Evolutionary conservation across 768 basidiomycete species (phyloP).

Genomic region (Pilatotrama ljubarskyi): DNA sequence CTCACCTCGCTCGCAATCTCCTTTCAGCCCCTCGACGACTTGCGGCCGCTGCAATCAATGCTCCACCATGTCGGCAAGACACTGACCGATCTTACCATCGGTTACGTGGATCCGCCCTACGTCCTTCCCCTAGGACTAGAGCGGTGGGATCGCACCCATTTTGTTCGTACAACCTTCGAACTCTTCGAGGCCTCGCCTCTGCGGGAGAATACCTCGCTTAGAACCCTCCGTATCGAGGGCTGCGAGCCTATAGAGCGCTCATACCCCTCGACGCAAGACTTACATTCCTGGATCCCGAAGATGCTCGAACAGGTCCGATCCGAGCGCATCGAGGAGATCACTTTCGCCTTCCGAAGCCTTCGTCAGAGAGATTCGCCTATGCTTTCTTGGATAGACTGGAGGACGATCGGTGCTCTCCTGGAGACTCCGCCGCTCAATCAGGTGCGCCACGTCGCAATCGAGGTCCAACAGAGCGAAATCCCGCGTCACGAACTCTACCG

Average conservation of each 20-base stretch:
- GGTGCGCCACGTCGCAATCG: not conserved
- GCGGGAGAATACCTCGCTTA: not conserved
- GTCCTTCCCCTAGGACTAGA: not conserved
- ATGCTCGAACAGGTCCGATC: not conserved
- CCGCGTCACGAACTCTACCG: not conserved
- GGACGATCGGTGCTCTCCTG: not conserved
- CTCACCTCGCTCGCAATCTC: not conserved
- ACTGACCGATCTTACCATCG: not conserved
- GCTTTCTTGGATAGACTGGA: constrained; percentile 1
- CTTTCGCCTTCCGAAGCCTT: not conserved
- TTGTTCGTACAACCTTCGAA: not conserved
- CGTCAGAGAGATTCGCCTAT: not conserved
- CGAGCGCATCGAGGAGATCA: not conserved
- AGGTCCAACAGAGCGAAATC: not conserved
- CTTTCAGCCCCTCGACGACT: constrained; percentile 1
- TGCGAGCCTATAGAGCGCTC: not conserved
- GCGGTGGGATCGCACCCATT: not conserved
- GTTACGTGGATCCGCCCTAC: constrained; percentile 1
- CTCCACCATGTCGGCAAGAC: not conserved
- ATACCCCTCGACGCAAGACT: not conserved
- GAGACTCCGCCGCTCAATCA: not conserved
- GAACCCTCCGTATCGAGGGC: not conserved
- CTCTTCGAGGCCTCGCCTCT: not conserved
- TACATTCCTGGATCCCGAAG: not conserved
- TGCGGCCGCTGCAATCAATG: not conserved